Evolutionary conservation across 108 stramenopile genomes (phyloP), one percentile per base, ranked within the genome.

Genomic region (Schizochytrium sp.): DNA sequence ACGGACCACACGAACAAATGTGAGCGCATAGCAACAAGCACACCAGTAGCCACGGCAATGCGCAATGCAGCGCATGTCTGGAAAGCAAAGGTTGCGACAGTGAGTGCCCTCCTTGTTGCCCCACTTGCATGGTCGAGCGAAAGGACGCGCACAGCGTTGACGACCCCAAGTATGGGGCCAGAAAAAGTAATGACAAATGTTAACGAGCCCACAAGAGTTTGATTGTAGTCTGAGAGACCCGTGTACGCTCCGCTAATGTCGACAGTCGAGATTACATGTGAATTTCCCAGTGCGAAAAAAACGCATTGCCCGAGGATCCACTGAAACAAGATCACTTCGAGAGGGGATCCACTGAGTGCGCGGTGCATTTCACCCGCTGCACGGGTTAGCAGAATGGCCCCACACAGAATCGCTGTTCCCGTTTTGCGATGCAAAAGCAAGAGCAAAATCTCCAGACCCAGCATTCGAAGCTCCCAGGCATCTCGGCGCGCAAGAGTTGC

Each of bases 181-280:
- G 76, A 25, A 83, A 83, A 83, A 16, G 76, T 83, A 53, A 83
- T 83, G 14, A 83, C 51, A 53, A 83, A 47, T 12, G 76, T 83
- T 1, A 83, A 23, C 45, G 28, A 28, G 45, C 76, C 76, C 10
- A 83, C 76, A 23, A 83, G 45, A 3, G 45, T 53, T 5, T 83
- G 76, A 5, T 23, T 83, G 76, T 83, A 83, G 25, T 83, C 76
- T 1, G 76, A 53, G 3, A 83, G 51, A n/a, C 76, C 76, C 45
- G 76, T 83, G 28, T 83, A 83, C 28, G 76, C 76, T 6, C 76
- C 76, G 51, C 76, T 83, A 28, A 83, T 83, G 76, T 83, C 76
- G 48, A 83, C 51, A 18, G 76, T 83, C 6, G 76, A 47, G 12
- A 83, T 53, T 12, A 83, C 76, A 23, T 83, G 76, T 6, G 76